phyloP scores from a whole-genome alignment of 2,329 filamentous ascomycete species.

The Fusarium coffeatum region DNA sequence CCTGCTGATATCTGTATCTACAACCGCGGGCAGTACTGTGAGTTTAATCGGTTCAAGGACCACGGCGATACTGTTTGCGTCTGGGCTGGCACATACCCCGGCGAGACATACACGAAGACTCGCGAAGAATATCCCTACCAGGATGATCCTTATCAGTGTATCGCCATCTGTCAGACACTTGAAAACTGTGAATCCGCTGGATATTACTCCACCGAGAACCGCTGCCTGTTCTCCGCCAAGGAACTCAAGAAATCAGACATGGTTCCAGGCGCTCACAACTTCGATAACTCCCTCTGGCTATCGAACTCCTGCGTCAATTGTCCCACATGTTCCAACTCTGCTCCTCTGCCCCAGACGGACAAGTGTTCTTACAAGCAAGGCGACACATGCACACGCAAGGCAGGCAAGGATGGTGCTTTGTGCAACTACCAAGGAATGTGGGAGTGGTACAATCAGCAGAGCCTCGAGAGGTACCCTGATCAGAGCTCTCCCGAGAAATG shows the following conservation, averaged over 20 bases:
- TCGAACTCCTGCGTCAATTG: slow-evolving; percentile 5
- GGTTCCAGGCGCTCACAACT: not conserved
- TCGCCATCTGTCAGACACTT: slow-evolving; percentile 11
- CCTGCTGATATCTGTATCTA: slow-evolving; percentile 1
- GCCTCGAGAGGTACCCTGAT: not conserved
- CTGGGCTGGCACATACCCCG: slow-evolving; percentile 1
- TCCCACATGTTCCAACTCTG: not conserved
- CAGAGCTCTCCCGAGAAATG: slow-evolving; percentile 14
- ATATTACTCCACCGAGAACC: slow-evolving; percentile 15
- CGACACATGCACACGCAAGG: not conserved
- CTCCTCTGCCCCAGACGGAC: not conserved
- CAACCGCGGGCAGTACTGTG: slow-evolving; percentile 9
- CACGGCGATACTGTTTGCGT: slow-evolving; percentile 9
- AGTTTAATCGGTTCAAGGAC: slow-evolving; percentile 14
- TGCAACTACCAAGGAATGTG: slow-evolving; percentile 11
- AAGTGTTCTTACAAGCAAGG: slow-evolving; percentile 4
- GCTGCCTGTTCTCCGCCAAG: slow-evolving; percentile 11
- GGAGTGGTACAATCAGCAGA: slow-evolving; percentile 7
- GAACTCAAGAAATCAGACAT: slow-evolving; percentile 4
- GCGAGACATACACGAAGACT: not conserved
- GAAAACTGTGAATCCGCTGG: slow-evolving; percentile 7
- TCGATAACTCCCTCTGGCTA: not conserved
- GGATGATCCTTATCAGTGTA: slow-evolving; percentile 13
- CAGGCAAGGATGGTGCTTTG: not conserved
- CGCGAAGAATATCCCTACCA: slow-evolving; percentile 17